A percentile compares a stretch with the other conserved stretches of the same genome.
These are phyloP conservation scores for Trichophyton rubrum DNA, from an alignment of 2,329 filamentous ascomycete species.

Conservation along the genomic window DNA sequence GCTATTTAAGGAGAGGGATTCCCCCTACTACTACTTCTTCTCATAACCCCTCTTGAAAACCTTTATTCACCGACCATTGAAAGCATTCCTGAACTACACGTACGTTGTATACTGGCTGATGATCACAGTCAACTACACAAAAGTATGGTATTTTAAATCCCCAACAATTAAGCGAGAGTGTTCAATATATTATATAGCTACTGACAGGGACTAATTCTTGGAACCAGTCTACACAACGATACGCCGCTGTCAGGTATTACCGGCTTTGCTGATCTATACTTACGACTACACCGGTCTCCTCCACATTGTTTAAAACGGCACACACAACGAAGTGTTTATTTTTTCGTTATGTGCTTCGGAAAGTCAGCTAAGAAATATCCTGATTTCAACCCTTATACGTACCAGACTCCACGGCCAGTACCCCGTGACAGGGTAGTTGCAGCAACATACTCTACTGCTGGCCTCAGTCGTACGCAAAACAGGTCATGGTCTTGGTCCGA, in stretches of 20 bases:
- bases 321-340: not conserved
- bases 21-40: not conserved
- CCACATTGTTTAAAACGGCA: not conserved
- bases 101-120: too few species aligned
- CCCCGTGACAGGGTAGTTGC: not conserved
- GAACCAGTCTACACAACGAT: too few species aligned
- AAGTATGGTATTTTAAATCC: too few species aligned
- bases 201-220: too few species aligned
- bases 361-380: not conserved
- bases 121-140: too few species aligned
- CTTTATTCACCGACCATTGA: too few species aligned
- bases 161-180: too few species aligned
- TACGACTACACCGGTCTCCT: not conserved
- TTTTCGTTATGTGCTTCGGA: conserved; percentile 1
- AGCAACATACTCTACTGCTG: not conserved
- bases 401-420: not conserved
- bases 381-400: conserved; percentile 4
- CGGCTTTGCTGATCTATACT: not conserved
- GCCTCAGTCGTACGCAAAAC: not conserved
- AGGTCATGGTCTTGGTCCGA: not conserved
- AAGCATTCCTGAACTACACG: too few species aligned
- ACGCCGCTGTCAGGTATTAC: too few species aligned
- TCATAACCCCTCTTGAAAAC: not conserved
- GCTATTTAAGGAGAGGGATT: not conserved
- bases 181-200: too few species aligned